phyloP scores from a whole-genome alignment of 306 rosid species.

The Fragaria nilgerrensis region DNA sequence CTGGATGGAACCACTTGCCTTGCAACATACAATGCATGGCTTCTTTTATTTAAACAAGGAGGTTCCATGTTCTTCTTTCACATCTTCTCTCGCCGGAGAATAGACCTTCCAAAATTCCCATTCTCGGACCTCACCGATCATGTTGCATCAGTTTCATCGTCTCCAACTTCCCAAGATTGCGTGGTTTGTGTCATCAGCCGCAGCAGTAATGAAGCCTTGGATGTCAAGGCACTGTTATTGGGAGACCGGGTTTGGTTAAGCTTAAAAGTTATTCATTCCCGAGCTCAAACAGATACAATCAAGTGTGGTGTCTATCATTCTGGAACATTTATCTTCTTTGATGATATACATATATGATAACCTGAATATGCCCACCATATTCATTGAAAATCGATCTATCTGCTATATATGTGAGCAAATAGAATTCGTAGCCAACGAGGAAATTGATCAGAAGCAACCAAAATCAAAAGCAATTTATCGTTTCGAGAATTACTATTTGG shows the following conservation, averaged over 20 bases:
- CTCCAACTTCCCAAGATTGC: constrained; percentile 28
- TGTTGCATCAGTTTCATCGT: constrained; percentile 27
- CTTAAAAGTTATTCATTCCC: neutral
- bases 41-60: neutral
- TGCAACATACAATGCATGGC: neutral
- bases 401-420: too few relatives aligned
- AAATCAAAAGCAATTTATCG: too few relatives aligned
- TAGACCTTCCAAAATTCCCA: neutral
- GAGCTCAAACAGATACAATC: neutral
- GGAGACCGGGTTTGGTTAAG: neutral
- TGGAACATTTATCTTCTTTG: neutral
- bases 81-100: neutral
- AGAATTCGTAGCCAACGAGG: too few relatives aligned
- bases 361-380: neutral
- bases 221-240: neutral
- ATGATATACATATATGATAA: neutral
- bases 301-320: neutral
- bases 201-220: neutral
- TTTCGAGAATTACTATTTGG: too few relatives aligned
- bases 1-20: neutral
- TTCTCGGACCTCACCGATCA: constrained; percentile 2
- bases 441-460: too few relatives aligned
- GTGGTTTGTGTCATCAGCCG: constrained; percentile 14
- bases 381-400: neutral
- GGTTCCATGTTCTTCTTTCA: neutral